Conservation (phyloP, 176 grass and related monocot genomes). For the Guadua angustifolia region DNA sequence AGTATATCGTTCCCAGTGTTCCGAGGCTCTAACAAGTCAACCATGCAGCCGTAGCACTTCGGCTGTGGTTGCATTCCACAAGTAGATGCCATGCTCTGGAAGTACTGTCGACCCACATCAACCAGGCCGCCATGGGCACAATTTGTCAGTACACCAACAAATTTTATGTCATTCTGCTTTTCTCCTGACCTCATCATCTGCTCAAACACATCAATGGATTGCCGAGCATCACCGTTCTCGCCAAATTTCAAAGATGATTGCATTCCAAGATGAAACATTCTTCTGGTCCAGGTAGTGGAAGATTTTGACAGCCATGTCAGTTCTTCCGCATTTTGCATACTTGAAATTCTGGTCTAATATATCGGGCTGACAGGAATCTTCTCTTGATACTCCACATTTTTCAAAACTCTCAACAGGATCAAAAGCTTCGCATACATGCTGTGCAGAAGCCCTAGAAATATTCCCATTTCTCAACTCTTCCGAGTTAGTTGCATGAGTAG, state of each 20-base stretch:
- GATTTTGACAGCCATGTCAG: slow-evolving; percentile 45
- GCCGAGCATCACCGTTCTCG: slow-evolving; percentile 53
- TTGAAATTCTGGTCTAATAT: too few species aligned
- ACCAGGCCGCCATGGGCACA: slow-evolving; percentile 68
- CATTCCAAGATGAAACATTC: slow-evolving; percentile 78
- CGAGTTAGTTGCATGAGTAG: too few species aligned
- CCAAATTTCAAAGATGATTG: slow-evolving; percentile 68
- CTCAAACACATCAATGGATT: slow-evolving; percentile 60
- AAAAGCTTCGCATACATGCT: too few species aligned
- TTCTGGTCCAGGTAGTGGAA: slow-evolving; percentile 60
- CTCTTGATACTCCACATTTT: too few species aligned
- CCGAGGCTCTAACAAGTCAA: slow-evolving; percentile 81
- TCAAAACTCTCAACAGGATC: too few species aligned
- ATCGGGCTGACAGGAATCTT: too few species aligned
- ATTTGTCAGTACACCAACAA: slow-evolving; percentile 62
- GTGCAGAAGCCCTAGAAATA: too few species aligned
- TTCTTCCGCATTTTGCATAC: slow-evolving; percentile 76
- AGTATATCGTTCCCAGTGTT: too few species aligned
- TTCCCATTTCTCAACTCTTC: too few species aligned
- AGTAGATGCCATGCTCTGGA: slow-evolving; percentile 60
- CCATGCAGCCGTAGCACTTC: slow-evolving; percentile 81
- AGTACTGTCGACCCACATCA: slow-evolving; percentile 55
- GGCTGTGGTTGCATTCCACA: slow-evolving; percentile 50
- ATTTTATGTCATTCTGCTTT: slow-evolving; percentile 57
- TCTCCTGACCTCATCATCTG: slow-evolving; percentile 56